Evolutionary conservation across 2,329 filamentous ascomycete species (phyloP).

Genomic region (Penicillium sp.): DNA sequence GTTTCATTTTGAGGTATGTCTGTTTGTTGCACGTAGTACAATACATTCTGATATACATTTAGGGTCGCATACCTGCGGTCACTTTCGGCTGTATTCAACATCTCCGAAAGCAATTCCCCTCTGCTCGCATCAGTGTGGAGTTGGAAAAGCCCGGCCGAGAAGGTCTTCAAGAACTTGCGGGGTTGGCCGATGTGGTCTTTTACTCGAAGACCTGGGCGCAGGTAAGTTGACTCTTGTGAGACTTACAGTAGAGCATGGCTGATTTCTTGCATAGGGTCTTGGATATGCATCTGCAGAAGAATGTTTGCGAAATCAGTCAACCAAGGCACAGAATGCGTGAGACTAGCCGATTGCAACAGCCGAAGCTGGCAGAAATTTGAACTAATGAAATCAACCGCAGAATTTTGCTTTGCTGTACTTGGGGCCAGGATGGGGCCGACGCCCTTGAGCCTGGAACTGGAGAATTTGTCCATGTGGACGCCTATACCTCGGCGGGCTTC

Average conservation of each 20-base stretch:
- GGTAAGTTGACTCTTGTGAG: conserved; percentile 41
- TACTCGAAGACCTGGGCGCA: conserved; percentile 71
- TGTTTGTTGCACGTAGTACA: not conserved
- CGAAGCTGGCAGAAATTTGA: not conserved
- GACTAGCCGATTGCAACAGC: conserved; percentile 13
- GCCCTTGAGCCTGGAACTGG: conserved; percentile 42
- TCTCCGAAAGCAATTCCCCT: conserved; percentile 50
- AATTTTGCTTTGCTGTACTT: conserved; percentile 57
- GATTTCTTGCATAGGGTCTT: conserved; percentile 20
- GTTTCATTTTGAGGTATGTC: conserved; percentile 69
- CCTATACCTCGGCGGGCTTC: conserved; percentile 40
- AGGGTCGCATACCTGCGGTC: conserved; percentile 65
- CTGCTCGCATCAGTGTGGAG: conserved; percentile 64
- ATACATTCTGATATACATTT: not conserved
- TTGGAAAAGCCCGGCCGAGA: conserved; percentile 67
- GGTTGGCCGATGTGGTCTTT: conserved; percentile 69
- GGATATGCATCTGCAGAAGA: conserved; percentile 51
- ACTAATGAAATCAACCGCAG: conserved; percentile 25
- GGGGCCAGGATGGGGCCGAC: conserved; percentile 58
- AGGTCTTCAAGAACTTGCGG: conserved; percentile 61
- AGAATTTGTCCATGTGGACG: conserved; percentile 45
- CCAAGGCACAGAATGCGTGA: conserved; percentile 48
- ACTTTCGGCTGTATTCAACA: conserved; percentile 60
- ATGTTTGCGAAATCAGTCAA: conserved; percentile 52
- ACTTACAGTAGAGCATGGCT: not conserved